A percentile compares a stretch with the other conserved stretches of the same genome.
phyloP scores from a whole-genome alignment of 306 rosid species.

The Quercus variabilis region DNA sequence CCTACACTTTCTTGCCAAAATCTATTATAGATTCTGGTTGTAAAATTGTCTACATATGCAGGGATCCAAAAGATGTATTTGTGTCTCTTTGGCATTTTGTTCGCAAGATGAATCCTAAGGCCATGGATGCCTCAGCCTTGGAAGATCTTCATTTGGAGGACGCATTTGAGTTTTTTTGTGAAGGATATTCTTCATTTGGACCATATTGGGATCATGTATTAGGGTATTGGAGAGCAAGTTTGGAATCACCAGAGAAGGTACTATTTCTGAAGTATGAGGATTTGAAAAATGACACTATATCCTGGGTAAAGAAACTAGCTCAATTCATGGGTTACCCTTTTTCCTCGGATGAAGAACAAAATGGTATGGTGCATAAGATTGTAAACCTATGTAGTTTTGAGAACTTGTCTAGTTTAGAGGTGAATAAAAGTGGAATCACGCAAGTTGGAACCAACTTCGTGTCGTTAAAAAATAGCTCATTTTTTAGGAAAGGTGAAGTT shows the following conservation, averaged over 20 bases:
- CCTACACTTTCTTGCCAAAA: neutral
- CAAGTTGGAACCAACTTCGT: too few species aligned
- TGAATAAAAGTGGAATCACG: constrained; percentile 9
- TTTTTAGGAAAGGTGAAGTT: constrained; percentile 15
- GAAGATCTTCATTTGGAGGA: too few species aligned
- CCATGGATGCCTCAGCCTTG: too few species aligned
- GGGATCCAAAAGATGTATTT: too few species aligned
- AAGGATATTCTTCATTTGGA: too few species aligned
- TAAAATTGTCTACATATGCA: too few species aligned
- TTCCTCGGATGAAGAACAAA: constrained; percentile 12
- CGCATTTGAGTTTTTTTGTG: too few species aligned
- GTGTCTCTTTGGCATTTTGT: too few species aligned
- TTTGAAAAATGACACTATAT: neutral
- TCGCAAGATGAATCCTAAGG: too few species aligned
- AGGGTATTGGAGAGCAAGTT: constrained; percentile 13
- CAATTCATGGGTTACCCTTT: constrained; percentile 15
- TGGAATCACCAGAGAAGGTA: too few species aligned
- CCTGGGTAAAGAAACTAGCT: neutral
- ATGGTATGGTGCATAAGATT: neutral
- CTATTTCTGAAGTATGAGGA: neutral
- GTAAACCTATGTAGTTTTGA: constrained; percentile 12
- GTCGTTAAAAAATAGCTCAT: neutral
- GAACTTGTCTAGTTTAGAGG: constrained; percentile 12
- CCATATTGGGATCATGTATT: constrained; percentile 15
- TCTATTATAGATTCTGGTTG: too few species aligned